Conservation (phyloP, 1,284 basidiomycete genomes). For the Puccinia hordei region DNA sequence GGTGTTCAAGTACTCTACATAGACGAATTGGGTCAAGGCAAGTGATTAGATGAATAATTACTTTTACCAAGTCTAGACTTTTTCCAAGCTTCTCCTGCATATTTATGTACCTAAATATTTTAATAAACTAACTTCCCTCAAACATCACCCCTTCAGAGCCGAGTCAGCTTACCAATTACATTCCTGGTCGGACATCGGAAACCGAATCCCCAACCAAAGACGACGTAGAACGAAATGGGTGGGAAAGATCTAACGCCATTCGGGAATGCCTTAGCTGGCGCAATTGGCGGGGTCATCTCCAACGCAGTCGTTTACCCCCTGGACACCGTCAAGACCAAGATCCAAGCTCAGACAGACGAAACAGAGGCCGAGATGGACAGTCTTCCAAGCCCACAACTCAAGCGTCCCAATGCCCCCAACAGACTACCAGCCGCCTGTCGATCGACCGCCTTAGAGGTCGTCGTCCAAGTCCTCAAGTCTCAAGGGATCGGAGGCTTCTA, state of each 20-base stretch:
- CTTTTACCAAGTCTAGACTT: no score
- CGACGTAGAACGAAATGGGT: conserved; percentile 9
- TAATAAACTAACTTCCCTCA: no score
- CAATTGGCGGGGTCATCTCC: conserved; percentile 87
- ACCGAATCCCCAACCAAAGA: no score
- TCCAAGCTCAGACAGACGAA: conserved; percentile 69
- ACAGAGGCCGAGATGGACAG: conserved; percentile 57
- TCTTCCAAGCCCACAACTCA: conserved; percentile 53
- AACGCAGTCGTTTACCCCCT: conserved; percentile 95
- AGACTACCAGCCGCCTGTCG: conserved; percentile 54
- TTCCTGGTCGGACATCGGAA: no score
- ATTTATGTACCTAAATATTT: no score
- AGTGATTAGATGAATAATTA: no score
- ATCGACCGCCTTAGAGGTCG: conserved; percentile 53
- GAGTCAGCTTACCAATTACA: no score
- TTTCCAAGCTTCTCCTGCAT: no score
- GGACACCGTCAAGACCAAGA: conserved; percentile 90
- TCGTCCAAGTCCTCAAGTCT: conserved; percentile 72
- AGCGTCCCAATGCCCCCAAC: conserved; percentile 55
- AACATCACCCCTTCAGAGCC: no score
- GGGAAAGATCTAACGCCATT: conserved; percentile 75
- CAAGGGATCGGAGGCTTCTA: conserved; percentile 83
- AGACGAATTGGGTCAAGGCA: no score
- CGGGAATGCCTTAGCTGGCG: conserved; percentile 88
- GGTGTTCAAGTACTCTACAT: no score